Base-by-base conservation (phyloP, 139 green algal species). In the Desmodesmus armatus region DNA sequence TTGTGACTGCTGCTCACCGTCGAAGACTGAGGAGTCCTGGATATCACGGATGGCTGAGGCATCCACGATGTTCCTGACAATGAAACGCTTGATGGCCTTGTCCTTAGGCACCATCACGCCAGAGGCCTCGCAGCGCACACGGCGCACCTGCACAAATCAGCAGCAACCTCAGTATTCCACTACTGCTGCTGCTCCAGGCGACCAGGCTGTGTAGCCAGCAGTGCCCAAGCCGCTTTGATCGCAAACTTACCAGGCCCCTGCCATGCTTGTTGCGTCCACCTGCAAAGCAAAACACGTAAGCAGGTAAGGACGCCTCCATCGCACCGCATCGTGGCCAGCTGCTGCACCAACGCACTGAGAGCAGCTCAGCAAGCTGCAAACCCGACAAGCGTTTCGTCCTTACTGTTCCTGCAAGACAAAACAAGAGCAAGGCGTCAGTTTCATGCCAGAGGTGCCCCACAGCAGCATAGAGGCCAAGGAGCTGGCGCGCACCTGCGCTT, bases 31-130 rank as follows among this genome's bases (percentile, higher is more conserved):
- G 19, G 95, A 88, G 81, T 99, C 97, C 93, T 99, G 96, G 75
- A 99, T 95, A 92, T 99, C 97, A 81, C 97, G 96, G 83, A 99
- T 96, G 72, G 97, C 97, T 19, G 96, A 98, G 41, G 97, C 96
- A 82, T 99, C 97, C 82, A 99, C 97, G 69, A 99, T 99, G 88
- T 98, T 97, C 17, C 96, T 84, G 78, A 99, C 97, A 37, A 99
- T 97, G 91, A 99, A 99, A 65, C 97, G 92, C 96, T 99, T 99
- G 92, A 99, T 98, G 58, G 97, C 97, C 93, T 99, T 99, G 91
- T 99, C 97, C 93, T 98, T 99, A 70, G 96, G 94, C 70, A 98
- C 96, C 90, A 99, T 91, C 58, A 96, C 94, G 67, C 95, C 97
- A 33, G 94, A 98, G n/a, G 95, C 92, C 92, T 99, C 97, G 93